Base-by-base conservation (phyloP, 1,284 basidiomycete species). In the Tilletia walkeri region DNA sequence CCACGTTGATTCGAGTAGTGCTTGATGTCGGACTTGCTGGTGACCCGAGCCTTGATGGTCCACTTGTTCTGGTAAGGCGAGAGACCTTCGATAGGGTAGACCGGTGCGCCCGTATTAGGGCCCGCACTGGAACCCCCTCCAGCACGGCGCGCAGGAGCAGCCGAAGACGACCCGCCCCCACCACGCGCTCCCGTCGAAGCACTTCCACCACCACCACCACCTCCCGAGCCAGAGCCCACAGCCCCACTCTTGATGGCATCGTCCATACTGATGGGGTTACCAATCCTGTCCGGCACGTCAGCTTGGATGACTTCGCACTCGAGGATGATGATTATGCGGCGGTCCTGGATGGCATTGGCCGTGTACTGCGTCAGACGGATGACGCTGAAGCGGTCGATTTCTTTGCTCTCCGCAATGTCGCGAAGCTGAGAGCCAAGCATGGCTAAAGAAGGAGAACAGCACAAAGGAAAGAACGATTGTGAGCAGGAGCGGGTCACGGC, bases 361-460 rank as follows among this genome's bases (percentile, higher is more conserved):
- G 92, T 91, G 80, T 92, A 90, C 80, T 89, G 90, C 70, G 90
- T 89, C 54, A 97, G 85, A 67, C 88, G 87, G 67, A 92, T 88
- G 65, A 99, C 86, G 0, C 89, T 87, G 80, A 93, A 87, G 81
- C 91, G 92, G 66, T 86, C 85, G 65, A 99, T 86, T 10, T 87
- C 80, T n/a, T 89, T 88, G 1, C 89, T 87, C 34, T 90, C 87
- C 45, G 96, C 90, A 73, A 93, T 85, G 20, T 87, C 79, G 80
- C 97, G 97, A 67, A 95, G 88, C 83, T 94, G 92, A 0, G 95
- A 96, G 3, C 94, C 93, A 50, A 99, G 87, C 96, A 99, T 98
- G 41, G 92, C 90, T 84, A 70, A 7, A 9, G 34, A 24, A 50
- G 20, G 16, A 49, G 16, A 24, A 30, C 18, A 24, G 24, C 24